Base-by-base conservation (phyloP, 768 basidiomycete species). In the Auriculariales sp. region DNA sequence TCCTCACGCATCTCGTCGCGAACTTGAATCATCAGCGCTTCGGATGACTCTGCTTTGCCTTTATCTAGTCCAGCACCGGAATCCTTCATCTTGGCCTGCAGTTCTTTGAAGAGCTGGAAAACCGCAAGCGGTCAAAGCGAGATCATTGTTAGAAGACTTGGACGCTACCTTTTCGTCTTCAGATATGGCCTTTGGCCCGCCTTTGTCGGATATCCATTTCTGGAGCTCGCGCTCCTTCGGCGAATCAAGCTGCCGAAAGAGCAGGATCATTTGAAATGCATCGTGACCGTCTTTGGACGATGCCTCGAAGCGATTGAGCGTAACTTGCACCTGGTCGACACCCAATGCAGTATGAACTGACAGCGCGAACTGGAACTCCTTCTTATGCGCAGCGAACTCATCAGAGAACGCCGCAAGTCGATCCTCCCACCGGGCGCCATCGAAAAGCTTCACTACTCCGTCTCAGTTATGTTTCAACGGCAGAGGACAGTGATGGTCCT, bases 191-290 rank as follows among this genome's bases (percentile, higher is more conserved):
- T 63, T 63, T n/a, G n/a, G n/a, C 1, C 71, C 71, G 3, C 71
- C 71, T 30, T 69, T 61, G 5, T 61, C 56, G 11, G 65, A 59
- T 12, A 74, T 64, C 46, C 71, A 67, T 29, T 61, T 59, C 3
- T 59, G 52, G 1, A 71, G 47, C 29, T 71, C 68, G 35, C 58
- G 59, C 48, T 72, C 69, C 5, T 66, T 62, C 1, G 68, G 65
- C 0, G 70, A 63, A 25, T 70, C 65, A 9, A 71, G 55, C 35
- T 61, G 63, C 12, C 63, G 59, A 48, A 72, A 69, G 24, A 72
- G 57, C 4, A 62, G 46, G 3, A 68, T 51, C 56, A 65, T 56
- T 64, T 60, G 49, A 68, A 60, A 9, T 70, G 48, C 52, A n/a
- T n/a, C n/a, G n/a, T n/a, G n/a, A n/a, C n/a, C n/a, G n/a, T n/a